Evolutionary conservation across 108 stramenopile species (phyloP).

Genomic region (Parietichytrium sp.): DNA sequence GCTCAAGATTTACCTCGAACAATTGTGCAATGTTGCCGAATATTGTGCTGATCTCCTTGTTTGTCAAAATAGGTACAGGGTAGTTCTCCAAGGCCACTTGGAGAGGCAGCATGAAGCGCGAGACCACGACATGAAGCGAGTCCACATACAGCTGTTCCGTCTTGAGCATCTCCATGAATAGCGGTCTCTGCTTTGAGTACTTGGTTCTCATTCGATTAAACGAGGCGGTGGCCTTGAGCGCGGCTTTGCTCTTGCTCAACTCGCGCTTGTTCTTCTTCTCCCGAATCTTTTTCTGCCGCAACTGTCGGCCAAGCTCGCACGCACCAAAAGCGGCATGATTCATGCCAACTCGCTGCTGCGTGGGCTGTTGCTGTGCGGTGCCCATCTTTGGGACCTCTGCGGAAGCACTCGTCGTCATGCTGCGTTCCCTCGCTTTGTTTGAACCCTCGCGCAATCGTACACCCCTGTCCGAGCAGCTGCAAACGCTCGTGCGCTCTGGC

Average conservation of each 20-base stretch:
- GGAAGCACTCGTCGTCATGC: too few relatives aligned
- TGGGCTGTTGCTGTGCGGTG: neutral
- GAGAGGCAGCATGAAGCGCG: slow-evolving; percentile 35
- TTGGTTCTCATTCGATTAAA: neutral
- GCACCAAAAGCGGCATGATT: slow-evolving; percentile 31
- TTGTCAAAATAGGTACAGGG: slow-evolving; percentile 2
- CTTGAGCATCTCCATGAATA: slow-evolving; percentile 33
- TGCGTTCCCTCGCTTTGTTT: too few relatives aligned
- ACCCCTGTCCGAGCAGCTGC: too few relatives aligned
- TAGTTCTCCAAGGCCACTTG: slow-evolving; percentile 27
- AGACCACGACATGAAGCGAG: slow-evolving; percentile 9
- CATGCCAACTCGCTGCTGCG: slow-evolving; percentile 18
- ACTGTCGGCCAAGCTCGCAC: slow-evolving; percentile 27
- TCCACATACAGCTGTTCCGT: slow-evolving; percentile 21
- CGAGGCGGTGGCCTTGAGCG: neutral
- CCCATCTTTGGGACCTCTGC: too few relatives aligned
- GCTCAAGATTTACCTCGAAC: slow-evolving; percentile 29
- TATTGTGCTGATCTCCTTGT: slow-evolving; percentile 14
- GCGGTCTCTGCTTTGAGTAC: slow-evolving; percentile 27
- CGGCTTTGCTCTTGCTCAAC: slow-evolving; percentile 17
- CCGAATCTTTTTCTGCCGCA: slow-evolving; percentile 20
- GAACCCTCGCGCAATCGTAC: too few relatives aligned
- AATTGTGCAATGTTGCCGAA: slow-evolving; percentile 36
- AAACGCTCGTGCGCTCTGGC: too few relatives aligned
- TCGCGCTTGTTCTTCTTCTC: neutral